These are phyloP conservation scores for Colletotrichum chlorophyti DNA, from an alignment of 2,329 filamentous ascomycete species.

Conservation along the genomic window DNA sequence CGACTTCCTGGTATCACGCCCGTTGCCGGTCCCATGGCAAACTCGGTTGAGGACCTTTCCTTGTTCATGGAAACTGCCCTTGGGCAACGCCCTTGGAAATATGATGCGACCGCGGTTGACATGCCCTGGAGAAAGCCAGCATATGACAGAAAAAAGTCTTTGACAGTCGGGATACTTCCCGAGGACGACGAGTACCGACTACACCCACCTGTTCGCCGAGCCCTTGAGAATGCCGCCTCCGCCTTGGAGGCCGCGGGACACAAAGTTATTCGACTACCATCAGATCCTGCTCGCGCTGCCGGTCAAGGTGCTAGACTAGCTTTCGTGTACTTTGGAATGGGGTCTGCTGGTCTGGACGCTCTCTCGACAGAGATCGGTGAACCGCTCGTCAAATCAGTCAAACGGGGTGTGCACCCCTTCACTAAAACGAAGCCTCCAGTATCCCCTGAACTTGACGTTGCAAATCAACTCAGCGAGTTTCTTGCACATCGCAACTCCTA, in stretches of 20 bases:
- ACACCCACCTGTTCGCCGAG: conserved; percentile 56
- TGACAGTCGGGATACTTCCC: conserved; percentile 56
- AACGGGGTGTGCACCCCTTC: conserved; percentile 29
- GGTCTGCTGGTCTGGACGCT: conserved; percentile 37
- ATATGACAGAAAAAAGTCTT: conserved; percentile 26
- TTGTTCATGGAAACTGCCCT: conserved; percentile 50
- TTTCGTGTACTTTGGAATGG: conserved; percentile 48
- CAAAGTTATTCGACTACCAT: conserved; percentile 43
- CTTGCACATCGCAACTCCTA: conserved; percentile 39
- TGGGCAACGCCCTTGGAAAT: conserved; percentile 47
- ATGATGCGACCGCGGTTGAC: conserved; percentile 48
- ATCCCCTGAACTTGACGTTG: conserved; percentile 31
- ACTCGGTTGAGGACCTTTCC: conserved; percentile 45
- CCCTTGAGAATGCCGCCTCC: conserved; percentile 47
- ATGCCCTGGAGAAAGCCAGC: conserved; percentile 51
- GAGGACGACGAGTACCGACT: conserved; percentile 55
- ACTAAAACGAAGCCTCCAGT: conserved; percentile 37
- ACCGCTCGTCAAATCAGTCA: conserved; percentile 48
- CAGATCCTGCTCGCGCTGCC: conserved; percentile 37
- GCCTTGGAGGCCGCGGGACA: conserved; percentile 52
- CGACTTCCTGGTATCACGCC: conserved; percentile 39
- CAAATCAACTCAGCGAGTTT: conserved; percentile 50
- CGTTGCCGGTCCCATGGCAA: conserved; percentile 50
- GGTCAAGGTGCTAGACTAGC: conserved; percentile 39
- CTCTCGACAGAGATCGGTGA: conserved; percentile 45